Evolutionary conservation across 495 filamentous ascomycete species (phyloP).

Genomic region (Penicillium coffeae): DNA sequence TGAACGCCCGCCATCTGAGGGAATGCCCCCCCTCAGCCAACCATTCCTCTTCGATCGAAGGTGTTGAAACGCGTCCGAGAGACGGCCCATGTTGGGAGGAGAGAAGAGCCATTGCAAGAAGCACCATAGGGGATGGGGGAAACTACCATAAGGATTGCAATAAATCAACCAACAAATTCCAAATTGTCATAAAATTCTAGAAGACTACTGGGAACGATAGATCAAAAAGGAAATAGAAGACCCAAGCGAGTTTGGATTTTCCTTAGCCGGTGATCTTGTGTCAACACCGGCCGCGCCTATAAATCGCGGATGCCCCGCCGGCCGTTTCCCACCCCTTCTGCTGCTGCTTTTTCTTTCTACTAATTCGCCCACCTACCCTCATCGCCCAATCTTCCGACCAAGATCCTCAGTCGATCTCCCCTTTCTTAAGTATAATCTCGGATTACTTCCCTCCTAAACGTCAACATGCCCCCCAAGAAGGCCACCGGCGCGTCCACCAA

Average conservation of each 20-base stretch:
- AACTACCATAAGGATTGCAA: neutral
- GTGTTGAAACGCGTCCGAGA: neutral
- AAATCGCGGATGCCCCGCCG: conserved; percentile 51
- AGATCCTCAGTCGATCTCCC: conserved; percentile 2
- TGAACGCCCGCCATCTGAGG: conserved; percentile 11
- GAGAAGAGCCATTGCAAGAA: neutral
- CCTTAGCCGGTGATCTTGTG: conserved; percentile 36
- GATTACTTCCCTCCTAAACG: conserved; percentile 13
- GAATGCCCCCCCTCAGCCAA: conserved; percentile 17
- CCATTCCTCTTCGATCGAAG: conserved; percentile 7
- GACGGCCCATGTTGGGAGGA: neutral
- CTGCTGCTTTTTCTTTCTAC: conserved; percentile 24
- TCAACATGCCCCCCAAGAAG: conserved; percentile 55
- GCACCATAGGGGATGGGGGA: neutral
- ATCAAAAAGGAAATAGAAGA: conserved; percentile 5
- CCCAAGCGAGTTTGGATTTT: neutral
- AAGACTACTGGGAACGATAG: too few relatives aligned
- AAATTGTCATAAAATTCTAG: neutral
- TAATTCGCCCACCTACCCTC: conserved; percentile 6
- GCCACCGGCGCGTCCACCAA: conserved; percentile 43
- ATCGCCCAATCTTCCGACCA: conserved; percentile 14
- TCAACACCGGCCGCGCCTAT: conserved; percentile 48
- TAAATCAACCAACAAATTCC: neutral
- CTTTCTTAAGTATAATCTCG: conserved; percentile 4
- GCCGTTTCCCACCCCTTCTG: conserved; percentile 37